Evolutionary conservation across 2,329 filamentous ascomycete genomes (phyloP), one percentile per base, ranked within the genome.

Genomic region (Aureobasidium pullulans): DNA sequence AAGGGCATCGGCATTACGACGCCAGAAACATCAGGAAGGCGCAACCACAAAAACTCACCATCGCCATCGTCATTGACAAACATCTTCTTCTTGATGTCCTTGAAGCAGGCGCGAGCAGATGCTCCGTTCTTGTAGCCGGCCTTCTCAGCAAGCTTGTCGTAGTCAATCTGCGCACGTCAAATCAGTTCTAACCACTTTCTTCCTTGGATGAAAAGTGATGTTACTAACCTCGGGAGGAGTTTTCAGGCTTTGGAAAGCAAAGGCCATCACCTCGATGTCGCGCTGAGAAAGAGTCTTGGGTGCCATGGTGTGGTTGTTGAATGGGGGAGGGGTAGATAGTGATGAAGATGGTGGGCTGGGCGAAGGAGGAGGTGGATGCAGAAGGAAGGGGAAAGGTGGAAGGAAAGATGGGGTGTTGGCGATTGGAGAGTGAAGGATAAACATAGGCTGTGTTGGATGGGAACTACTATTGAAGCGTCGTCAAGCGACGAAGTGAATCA

Each of bases 61-160:
- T 13, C 39, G 28, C 32, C 49, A 6, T 11, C 40, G n/a, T 31
- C 72, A 10, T 72, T 75, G 64, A 75, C 74, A 46, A 75, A 73
- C 71, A 78, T 59, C 63, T 75, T 77, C 60, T 71, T 72, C 59
- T 70, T 75, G 10, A 73, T 67, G 10, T 66, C 67, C 37, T 65
- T 63, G 62, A 72, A 77, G 15, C 69, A 62, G n/a, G 70, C 67
- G 13, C 63, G 66, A 3, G 75, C 75, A 1, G 72, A 71, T 7
- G 60, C 59, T 1, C 62, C 63, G 56, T 72, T 75, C 60, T 73
- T 74, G 61, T 74, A 72, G 19, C 70, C 70, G 11, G 67, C 68
- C 32, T 64, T 66, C 10, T 63, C 58, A 23, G 75, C 73, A 9
- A 78, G 63, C 28, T 69, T 73, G 0, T 69, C 65, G 60, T 69